phyloP scores from a whole-genome alignment of 352 stramenopile species.

The Phytophthora crassamura region DNA sequence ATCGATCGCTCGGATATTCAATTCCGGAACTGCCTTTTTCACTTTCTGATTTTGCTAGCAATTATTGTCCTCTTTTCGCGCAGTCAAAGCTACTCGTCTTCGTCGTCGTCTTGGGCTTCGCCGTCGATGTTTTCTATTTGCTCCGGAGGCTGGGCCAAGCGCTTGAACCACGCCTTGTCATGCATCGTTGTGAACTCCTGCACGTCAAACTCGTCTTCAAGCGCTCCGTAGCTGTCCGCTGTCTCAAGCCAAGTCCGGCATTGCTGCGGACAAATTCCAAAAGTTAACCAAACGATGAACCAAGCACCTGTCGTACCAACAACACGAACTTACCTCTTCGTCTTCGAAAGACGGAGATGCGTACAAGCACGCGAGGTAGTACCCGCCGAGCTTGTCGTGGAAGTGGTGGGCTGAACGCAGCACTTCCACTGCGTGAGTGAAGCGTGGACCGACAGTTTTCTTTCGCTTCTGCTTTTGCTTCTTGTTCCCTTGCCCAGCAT shows the following conservation, averaged over 20 bases:
- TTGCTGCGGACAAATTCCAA: conserved; percentile 39
- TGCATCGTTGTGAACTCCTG: conserved; percentile 66
- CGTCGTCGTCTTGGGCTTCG: conserved; percentile 15
- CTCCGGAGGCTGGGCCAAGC: conserved; percentile 53
- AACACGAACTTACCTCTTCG: conserved; percentile 46
- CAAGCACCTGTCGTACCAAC: too few species aligned
- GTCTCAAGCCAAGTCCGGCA: conserved; percentile 82
- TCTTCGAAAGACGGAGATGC: conserved; percentile 60
- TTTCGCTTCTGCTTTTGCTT: conserved; percentile 33
- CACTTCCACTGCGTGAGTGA: conserved; percentile 64
- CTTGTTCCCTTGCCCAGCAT: conserved; percentile 10
- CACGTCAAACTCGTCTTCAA: conserved; percentile 79
- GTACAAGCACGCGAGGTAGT: conserved; percentile 76
- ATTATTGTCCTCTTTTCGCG: too few species aligned
- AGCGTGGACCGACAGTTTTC: conserved; percentile 29
- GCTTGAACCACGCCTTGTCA: conserved; percentile 61
- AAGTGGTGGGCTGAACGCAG: conserved; percentile 79
- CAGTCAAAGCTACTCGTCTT: conserved; percentile 5
- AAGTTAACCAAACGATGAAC: too few species aligned
- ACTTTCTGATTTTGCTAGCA: too few species aligned
- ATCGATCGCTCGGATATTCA: conserved; percentile 3
- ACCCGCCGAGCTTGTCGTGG: conserved; percentile 84
- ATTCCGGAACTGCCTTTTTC: not conserved
- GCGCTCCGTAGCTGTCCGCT: conserved; percentile 75
- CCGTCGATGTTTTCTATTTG: conserved; percentile 37